A percentile compares a stretch with the other conserved stretches of the same genome.
Evolutionary conservation across 352 stramenopile species (phyloP).

Genomic region (Phytophthora ramorum): DNA sequence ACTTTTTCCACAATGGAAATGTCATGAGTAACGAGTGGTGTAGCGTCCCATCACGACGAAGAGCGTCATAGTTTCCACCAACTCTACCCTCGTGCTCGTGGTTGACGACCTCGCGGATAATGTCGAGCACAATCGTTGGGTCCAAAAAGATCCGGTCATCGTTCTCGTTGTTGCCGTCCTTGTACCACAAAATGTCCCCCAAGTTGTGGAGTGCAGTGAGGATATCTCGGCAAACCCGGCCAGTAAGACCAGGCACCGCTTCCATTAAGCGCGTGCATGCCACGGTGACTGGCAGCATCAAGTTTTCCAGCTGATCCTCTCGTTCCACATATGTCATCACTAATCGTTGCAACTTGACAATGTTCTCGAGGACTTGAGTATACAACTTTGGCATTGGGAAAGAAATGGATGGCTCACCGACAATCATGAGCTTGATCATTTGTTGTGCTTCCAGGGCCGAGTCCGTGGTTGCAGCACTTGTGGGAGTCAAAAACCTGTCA

Average conservation of each 20-base stretch:
- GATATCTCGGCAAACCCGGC: conserved; percentile 6
- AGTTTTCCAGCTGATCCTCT: neutral
- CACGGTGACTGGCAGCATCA: conserved; percentile 6
- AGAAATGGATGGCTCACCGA: neutral
- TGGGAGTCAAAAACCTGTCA: neutral
- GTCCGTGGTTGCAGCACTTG: neutral
- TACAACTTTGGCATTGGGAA: conserved; percentile 9
- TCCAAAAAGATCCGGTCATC: conserved; percentile 12
- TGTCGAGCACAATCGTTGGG: conserved; percentile 23
- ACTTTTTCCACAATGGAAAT: conserved; percentile 6
- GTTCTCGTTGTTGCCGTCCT: neutral
- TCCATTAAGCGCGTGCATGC: neutral
- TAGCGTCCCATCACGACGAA: conserved; percentile 13
- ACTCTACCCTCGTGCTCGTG: conserved; percentile 8
- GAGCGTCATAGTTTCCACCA: conserved; percentile 3
- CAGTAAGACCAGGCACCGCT: too few species aligned
- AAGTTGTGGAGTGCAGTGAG: conserved; percentile 16
- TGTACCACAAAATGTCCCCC: conserved; percentile 30
- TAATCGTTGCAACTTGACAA: neutral
- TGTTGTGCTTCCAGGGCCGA: neutral
- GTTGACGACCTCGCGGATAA: conserved; percentile 26
- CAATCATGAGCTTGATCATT: neutral
- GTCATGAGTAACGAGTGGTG: conserved; percentile 9
- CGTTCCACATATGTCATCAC: neutral
- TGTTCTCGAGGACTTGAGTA: conserved; percentile 8